Conservation (phyloP, 306 rosid species). For the Crotalaria pallida region DNA sequence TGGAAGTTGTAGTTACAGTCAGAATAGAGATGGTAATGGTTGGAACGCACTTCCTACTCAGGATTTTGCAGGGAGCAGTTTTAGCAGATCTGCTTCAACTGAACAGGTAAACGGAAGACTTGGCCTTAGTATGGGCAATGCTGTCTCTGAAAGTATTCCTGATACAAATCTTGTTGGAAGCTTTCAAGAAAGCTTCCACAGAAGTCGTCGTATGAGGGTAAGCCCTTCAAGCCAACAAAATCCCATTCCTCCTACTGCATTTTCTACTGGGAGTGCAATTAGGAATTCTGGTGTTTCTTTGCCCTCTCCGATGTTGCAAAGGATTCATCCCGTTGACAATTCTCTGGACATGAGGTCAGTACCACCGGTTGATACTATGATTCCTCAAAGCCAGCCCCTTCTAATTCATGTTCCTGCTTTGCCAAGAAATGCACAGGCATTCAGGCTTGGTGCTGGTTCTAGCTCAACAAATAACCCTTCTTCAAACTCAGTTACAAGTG, state of each 20-base stretch:
- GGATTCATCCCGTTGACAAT: constrained; percentile 49
- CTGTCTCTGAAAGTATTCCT: constrained; percentile 38
- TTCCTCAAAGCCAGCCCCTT: constrained; percentile 57
- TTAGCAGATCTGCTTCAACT: constrained; percentile 40
- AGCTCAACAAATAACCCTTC: constrained; percentile 54
- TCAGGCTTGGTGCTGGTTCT: constrained; percentile 68
- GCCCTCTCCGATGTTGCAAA: constrained; percentile 40
- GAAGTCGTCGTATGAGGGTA: constrained; percentile 71
- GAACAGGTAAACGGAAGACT: constrained; percentile 54
- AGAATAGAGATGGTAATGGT: constrained; percentile 50
- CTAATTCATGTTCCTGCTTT: constrained; percentile 51
- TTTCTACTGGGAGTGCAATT: constrained; percentile 43
- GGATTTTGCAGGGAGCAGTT: constrained; percentile 35
- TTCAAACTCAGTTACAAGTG: constrained; percentile 35
- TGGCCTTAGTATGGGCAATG: constrained; percentile 44
- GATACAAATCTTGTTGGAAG: constrained; percentile 46
- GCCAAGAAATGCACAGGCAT: constrained; percentile 57
- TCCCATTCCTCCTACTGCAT: constrained; percentile 34
- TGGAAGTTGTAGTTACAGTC: constrained; percentile 73
- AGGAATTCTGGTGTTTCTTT: constrained; percentile 56
- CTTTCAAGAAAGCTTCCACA: constrained; percentile 47
- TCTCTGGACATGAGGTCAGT: constrained; percentile 56
- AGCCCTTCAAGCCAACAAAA: constrained; percentile 58
- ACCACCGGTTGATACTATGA: constrained; percentile 45
- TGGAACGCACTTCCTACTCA: constrained; percentile 52